Conservation (phyloP, 2,329 filamentous ascomycete genomes). For the Chaetomiaceae sp. region DNA sequence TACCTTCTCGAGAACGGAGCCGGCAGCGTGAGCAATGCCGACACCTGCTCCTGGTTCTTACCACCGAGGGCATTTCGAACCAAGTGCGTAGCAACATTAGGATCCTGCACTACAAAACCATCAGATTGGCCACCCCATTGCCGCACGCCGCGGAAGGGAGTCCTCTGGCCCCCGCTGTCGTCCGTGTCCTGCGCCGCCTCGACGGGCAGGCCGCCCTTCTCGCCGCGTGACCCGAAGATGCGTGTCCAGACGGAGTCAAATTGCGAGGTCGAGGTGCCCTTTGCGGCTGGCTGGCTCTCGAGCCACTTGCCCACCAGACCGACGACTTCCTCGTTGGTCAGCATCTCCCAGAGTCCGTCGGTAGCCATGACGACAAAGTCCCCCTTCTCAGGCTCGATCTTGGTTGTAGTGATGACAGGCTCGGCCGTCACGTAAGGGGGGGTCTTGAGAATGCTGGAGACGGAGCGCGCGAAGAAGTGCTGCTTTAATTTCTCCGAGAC, state of each 20-base stretch:
- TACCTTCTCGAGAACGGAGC: conserved; percentile 89
- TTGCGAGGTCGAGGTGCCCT: conserved; percentile 52
- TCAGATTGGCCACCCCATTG: conserved; percentile 83
- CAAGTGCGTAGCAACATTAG: conserved; percentile 93
- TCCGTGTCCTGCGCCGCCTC: conserved; percentile 52
- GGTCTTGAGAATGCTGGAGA: conserved; percentile 74
- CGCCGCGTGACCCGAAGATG: conserved; percentile 50
- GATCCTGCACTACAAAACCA: conserved; percentile 88
- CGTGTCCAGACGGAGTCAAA: conserved; percentile 65
- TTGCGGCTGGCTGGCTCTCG: conserved; percentile 61
- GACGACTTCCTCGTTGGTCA: conserved; percentile 96
- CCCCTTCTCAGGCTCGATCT: conserved; percentile 81
- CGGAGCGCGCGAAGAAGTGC: conserved; percentile 81
- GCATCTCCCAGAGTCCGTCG: conserved; percentile 97
- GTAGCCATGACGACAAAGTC: conserved; percentile 97
- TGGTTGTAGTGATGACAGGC: conserved; percentile 87
- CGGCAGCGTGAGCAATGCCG: conserved; percentile 83
- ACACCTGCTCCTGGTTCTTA: conserved; percentile 89
- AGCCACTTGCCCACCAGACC: conserved; percentile 96
- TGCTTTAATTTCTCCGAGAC: conserved; percentile 76
- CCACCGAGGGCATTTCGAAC: conserved; percentile 93
- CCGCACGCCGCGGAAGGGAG: conserved; percentile 76
- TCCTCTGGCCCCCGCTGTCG: conserved; percentile 66
- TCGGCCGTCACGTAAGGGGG: conserved; percentile 97
- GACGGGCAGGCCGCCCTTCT: conserved; percentile 61